These are phyloP conservation scores for Acer negundo DNA, from an alignment of 345 rosid species.

Conservation along the genomic window DNA sequence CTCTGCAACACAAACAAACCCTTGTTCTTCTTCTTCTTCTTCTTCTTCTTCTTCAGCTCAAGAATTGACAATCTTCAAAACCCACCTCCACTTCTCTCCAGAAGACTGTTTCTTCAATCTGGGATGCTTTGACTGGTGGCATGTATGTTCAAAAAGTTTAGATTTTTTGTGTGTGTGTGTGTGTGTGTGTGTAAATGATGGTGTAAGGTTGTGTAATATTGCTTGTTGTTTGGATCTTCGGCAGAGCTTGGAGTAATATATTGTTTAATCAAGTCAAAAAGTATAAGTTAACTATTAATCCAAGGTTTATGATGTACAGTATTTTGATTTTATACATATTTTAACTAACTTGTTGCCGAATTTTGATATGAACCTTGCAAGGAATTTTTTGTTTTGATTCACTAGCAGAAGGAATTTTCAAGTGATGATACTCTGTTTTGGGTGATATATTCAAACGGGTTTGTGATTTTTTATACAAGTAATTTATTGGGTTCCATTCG, in stretches of 20 bases:
- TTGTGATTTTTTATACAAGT: not conserved
- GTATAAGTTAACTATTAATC: too few species aligned
- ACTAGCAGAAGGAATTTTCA: too few species aligned
- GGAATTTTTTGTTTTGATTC: too few species aligned
- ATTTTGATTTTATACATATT: too few species aligned
- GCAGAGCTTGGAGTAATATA: slow-evolving; percentile 31
- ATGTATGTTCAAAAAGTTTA: slow-evolving; percentile 39
- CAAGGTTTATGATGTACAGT: too few species aligned
- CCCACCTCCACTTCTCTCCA: slow-evolving; percentile 40
- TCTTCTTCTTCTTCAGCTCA: slow-evolving; percentile 20
- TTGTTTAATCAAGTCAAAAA: too few species aligned
- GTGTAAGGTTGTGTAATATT: not conserved
- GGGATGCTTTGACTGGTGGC: slow-evolving; percentile 87
- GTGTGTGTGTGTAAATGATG: not conserved
- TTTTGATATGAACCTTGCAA: too few species aligned
- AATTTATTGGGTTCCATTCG: not conserved
- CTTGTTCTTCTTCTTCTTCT: not conserved
- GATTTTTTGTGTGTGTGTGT: too few species aligned
- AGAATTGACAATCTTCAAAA: slow-evolving; percentile 30
- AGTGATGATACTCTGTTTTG: too few species aligned
- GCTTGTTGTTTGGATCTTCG: slow-evolving; percentile 43
- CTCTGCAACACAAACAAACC: slow-evolving; percentile 15
- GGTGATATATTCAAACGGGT: not conserved
- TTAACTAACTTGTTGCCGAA: too few species aligned
- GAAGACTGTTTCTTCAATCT: slow-evolving; percentile 72